A percentile compares a stretch with the other conserved stretches of the same genome.
phyloP scores from a whole-genome alignment of 345 rosid species.

The Murraya paniculata region DNA sequence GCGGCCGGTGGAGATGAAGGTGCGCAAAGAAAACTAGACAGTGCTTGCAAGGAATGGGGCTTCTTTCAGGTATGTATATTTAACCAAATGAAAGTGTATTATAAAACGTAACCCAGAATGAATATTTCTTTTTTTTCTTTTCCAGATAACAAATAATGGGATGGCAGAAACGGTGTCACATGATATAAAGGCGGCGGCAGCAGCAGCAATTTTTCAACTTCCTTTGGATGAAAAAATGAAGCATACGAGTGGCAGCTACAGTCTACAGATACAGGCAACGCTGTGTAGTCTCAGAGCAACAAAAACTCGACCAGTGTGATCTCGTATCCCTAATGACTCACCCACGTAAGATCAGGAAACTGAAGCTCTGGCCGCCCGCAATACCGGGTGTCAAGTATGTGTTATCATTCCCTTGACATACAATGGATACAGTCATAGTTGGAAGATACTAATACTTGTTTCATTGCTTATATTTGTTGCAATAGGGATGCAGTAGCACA shows the following conservation, averaged over 20 bases:
- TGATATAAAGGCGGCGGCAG: constrained; percentile 19
- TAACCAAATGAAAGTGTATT: background rate
- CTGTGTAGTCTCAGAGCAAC: constrained; percentile 28
- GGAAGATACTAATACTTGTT: background rate
- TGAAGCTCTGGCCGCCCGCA: background rate
- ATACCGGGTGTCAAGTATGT: constrained; percentile 20
- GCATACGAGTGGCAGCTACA: constrained; percentile 13
- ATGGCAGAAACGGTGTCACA: constrained; percentile 3
- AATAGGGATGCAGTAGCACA: constrained; percentile 20
- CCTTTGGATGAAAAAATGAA: constrained; percentile 28
- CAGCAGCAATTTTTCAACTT: constrained; percentile 26
- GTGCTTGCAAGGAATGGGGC: constrained; percentile 37
- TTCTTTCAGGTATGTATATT: constrained; percentile 26
- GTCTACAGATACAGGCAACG: constrained; percentile 18
- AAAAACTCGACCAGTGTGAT: constrained; percentile 29
- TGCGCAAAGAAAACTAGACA: constrained; percentile 23
- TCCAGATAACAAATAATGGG: constrained; percentile 19
- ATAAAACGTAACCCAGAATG: background rate
- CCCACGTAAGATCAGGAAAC: background rate
- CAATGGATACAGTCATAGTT: too few species aligned
- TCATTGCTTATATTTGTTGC: background rate
- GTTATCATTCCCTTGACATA: background rate
- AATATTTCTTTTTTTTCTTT: background rate
- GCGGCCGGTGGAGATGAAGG: constrained; percentile 19
- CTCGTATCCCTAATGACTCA: constrained; percentile 9